Evolutionary conservation across 371 early-diverging fungal species (phyloP).

Genomic region (Mortierella sp.): DNA sequence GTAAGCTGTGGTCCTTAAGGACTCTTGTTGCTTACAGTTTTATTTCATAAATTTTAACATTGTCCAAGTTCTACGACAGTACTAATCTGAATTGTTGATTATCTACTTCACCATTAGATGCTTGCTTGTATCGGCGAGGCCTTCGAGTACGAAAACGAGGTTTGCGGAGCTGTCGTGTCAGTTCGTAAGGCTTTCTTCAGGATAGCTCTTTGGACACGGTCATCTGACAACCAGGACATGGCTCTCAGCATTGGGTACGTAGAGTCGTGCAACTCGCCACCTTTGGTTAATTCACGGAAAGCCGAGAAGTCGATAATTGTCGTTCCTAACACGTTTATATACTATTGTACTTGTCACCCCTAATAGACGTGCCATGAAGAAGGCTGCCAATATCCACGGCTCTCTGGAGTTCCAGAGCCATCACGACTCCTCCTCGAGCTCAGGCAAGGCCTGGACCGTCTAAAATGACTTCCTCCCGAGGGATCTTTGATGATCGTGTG

Average conservation of each 20-base stretch:
- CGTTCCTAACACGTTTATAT: not conserved
- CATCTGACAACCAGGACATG: conserved; percentile 75
- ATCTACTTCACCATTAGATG: conserved; percentile 62
- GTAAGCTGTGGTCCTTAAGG: conserved; percentile 61
- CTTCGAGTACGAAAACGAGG: conserved; percentile 84
- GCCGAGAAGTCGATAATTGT: not conserved
- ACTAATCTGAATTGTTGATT: not conserved
- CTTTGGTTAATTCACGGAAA: not conserved
- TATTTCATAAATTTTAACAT: not conserved
- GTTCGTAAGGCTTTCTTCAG: conserved; percentile 87
- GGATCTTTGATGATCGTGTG: not conserved
- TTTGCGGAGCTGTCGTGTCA: conserved; percentile 94
- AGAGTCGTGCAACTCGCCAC: not conserved
- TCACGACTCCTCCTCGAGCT: conserved; percentile 39
- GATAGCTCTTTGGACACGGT: conserved; percentile 93
- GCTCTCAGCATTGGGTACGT: conserved; percentile 78
- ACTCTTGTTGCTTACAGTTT: not conserved
- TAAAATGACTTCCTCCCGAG: conserved; percentile 14
- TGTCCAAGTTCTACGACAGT: not conserved
- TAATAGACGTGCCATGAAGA: conserved; percentile 50
- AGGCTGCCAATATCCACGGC: conserved; percentile 43
- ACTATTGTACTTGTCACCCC: not conserved
- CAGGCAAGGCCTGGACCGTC: conserved; percentile 50
- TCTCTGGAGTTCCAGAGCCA: conserved; percentile 52
- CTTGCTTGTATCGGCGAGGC: conserved; percentile 94